Percentiles rank a stretch among this genome's conserved stretches.
These are phyloP conservation scores for Globisporangium camurandrum DNA, from an alignment of 352 stramenopile genomes.

Conservation along the genomic window DNA sequence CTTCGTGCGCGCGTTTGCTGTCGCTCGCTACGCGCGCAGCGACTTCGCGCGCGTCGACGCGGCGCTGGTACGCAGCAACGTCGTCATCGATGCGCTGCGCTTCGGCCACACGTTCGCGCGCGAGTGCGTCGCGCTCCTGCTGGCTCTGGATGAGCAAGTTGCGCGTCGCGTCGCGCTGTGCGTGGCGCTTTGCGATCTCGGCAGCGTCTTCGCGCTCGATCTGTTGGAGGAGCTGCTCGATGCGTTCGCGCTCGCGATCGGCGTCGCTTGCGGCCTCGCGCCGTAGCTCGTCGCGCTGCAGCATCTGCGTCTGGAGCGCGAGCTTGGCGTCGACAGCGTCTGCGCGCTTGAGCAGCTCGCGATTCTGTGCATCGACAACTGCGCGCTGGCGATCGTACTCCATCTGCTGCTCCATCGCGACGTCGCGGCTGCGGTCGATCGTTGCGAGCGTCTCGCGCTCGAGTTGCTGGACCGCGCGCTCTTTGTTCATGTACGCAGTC, in stretches of 20 bases:
- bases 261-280: slow-evolving; percentile 63
- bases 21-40: slow-evolving; percentile 53
- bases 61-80: slow-evolving; percentile 42
- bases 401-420: slow-evolving; percentile 90
- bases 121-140: slow-evolving; percentile 24
- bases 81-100: slow-evolving; percentile 30
- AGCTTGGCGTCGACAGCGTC: slow-evolving; percentile 68
- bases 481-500: slow-evolving; percentile 92
- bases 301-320: slow-evolving; percentile 60
- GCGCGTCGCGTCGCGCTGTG: slow-evolving; percentile 46
- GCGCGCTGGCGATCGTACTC: slow-evolving; percentile 84
- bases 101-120: slow-evolving; percentile 22
- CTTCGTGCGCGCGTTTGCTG: slow-evolving; percentile 57
- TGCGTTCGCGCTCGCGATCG: slow-evolving; percentile 69
- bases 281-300: slow-evolving; percentile 52
- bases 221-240: slow-evolving; percentile 81
- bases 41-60: slow-evolving; percentile 37
- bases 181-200: slow-evolving; percentile 58
- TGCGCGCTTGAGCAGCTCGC: slow-evolving; percentile 43
- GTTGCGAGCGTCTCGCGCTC: slow-evolving; percentile 72
- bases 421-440: slow-evolving; percentile 67
- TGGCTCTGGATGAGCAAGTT: slow-evolving; percentile 51
- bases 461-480: slow-evolving; percentile 84
- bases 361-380: slow-evolving; percentile 62
- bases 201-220: slow-evolving; percentile 81